Conservation (phyloP, 2,329 filamentous ascomycete species). For the Aspergillus neotritici region DNA sequence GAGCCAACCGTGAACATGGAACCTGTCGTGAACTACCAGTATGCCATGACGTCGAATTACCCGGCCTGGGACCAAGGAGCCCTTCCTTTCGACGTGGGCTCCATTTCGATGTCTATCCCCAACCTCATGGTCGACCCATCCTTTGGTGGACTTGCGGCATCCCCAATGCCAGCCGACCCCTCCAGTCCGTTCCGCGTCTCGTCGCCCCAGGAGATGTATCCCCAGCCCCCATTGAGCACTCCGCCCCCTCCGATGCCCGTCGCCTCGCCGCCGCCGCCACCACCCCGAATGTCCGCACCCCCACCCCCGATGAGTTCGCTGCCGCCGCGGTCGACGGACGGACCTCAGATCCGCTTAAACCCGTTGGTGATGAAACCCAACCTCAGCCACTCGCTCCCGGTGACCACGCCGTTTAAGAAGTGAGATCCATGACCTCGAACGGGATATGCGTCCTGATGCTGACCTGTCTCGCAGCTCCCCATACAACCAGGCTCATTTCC, state of each 20-base stretch:
- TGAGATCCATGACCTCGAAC: constrained; percentile 16
- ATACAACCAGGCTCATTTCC: constrained; percentile 43
- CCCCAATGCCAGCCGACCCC: constrained; percentile 27
- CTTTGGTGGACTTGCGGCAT: constrained; percentile 22
- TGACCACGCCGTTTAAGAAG: constrained; percentile 40
- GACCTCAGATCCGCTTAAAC: constrained; percentile 39
- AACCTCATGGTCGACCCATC: constrained; percentile 35
- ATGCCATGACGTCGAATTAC: constrained; percentile 36
- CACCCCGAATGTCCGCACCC: constrained; percentile 21
- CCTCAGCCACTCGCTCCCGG: constrained; percentile 35
- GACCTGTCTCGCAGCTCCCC: constrained; percentile 30
- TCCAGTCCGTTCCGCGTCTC: constrained; percentile 28
- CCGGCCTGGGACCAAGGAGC: constrained; percentile 33
- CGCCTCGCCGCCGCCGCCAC: constrained; percentile 23
- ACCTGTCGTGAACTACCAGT: constrained; percentile 39
- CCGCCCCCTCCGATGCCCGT: constrained; percentile 22
- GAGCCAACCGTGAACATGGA: constrained; percentile 39
- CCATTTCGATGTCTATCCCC: constrained; percentile 38
- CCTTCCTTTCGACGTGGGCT: constrained; percentile 36
- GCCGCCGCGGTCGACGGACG: constrained; percentile 30
- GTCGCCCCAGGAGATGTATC: constrained; percentile 31
- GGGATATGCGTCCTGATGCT: too few relatives aligned
- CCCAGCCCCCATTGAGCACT: constrained; percentile 24
- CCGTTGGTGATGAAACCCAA: constrained; percentile 38
- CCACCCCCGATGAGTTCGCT: constrained; percentile 31